Conservation (phyloP, 1,284 basidiomycete genomes). For the Trichosporon faecale region DNA sequence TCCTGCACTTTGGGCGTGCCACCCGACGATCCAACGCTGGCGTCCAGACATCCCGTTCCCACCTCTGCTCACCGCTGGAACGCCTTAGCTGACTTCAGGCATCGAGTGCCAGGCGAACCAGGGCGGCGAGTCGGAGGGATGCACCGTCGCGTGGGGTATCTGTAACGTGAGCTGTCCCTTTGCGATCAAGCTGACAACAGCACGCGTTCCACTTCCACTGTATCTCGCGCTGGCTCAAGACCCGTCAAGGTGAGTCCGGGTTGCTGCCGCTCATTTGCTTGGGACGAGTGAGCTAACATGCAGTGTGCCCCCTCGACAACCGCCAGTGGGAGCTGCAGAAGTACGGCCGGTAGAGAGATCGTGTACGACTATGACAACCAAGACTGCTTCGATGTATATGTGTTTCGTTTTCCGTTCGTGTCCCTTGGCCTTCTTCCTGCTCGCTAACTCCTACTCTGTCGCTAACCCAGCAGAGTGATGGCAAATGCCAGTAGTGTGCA, state of each 20-base stretch:
- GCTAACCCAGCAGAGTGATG: not conserved
- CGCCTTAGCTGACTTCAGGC: conserved; percentile 57
- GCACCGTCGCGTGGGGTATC: conserved; percentile 98
- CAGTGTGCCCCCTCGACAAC: conserved; percentile 95
- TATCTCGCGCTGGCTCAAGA: conserved; percentile 99
- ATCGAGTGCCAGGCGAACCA: conserved; percentile 99
- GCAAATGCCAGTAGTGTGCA: not conserved
- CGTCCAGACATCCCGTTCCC: no score
- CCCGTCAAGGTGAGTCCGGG: conserved; percentile 63
- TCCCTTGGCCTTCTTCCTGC: not conserved
- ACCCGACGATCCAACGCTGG: no score
- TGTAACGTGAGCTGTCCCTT: conserved; percentile 69
- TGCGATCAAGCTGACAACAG: conserved; percentile 53
- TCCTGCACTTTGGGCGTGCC: no score
- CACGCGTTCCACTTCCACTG: conserved; percentile 99
- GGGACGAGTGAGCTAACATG: conserved; percentile 27
- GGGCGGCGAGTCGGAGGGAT: conserved; percentile 89
- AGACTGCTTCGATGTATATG: conserved; percentile 4
- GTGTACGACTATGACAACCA: not conserved
- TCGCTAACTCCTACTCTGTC: not conserved
- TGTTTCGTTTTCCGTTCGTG: not conserved
- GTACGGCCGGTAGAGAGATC: conserved; percentile 46
- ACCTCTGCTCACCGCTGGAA: no score
- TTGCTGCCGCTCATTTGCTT: not conserved
- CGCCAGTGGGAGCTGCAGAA: conserved; percentile 54